A percentile compares a stretch with the other conserved stretches of the same genome.
Conservation (phyloP, 768 basidiomycete species). For the Lactarius trivialis region DNA sequence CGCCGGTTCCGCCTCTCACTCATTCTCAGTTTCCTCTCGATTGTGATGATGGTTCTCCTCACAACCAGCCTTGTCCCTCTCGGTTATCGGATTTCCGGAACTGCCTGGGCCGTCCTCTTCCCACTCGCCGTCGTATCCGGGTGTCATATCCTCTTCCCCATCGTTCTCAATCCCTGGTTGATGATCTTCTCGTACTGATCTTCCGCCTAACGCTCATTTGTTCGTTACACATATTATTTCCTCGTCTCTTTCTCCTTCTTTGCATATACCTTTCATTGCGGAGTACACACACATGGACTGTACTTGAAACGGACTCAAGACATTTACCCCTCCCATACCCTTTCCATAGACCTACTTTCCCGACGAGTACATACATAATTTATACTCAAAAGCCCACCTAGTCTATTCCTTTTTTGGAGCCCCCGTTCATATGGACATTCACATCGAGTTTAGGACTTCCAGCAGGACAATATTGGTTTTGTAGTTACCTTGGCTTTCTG, state of each 20-base stretch:
- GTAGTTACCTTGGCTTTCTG: neutral
- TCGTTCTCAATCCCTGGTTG: constrained; percentile 85
- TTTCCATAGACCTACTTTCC: neutral
- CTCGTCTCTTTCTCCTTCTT: neutral
- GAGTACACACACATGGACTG: neutral
- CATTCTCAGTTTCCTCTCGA: constrained; percentile 42
- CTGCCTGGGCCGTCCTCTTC: constrained; percentile 66
- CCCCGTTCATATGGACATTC: neutral
- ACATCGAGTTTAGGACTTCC: neutral
- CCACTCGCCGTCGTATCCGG: constrained; percentile 63
- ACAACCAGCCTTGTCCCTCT: constrained; percentile 44
- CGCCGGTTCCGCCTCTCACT: constrained; percentile 71
- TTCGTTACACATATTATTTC: neutral
- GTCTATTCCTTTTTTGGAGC: neutral
- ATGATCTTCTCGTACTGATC: constrained; percentile 69
- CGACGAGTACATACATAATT: neutral
- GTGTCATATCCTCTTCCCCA: constrained; percentile 70
- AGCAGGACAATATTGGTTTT: neutral
- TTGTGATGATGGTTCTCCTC: constrained; percentile 53
- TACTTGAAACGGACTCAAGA: neutral
- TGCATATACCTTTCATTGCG: neutral
- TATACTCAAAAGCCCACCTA: neutral
- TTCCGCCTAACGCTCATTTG: neutral
- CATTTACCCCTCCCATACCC: neutral
- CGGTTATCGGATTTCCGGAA: constrained; percentile 55